Evolutionary conservation across 176 grass and related monocot species (phyloP).

Genomic region (Zizania latifolia): DNA sequence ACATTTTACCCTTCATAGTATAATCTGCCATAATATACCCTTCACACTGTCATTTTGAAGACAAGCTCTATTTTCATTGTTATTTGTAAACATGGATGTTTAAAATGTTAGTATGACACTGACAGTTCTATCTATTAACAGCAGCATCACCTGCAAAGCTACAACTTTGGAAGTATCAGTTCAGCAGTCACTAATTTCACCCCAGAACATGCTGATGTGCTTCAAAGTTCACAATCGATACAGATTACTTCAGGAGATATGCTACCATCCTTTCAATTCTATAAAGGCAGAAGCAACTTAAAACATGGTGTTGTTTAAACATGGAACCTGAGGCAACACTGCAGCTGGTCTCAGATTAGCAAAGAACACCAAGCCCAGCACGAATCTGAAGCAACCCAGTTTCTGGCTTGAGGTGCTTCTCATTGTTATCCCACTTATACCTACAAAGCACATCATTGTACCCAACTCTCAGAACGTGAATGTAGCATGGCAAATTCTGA

Average conservation of each 20-base stretch:
- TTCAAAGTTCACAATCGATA: neutral
- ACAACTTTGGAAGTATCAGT: neutral
- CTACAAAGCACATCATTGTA: neutral
- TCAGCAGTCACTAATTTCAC: neutral
- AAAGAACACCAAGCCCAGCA: constrained; percentile 58
- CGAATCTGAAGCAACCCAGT: constrained; percentile 80
- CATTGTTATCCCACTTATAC: constrained; percentile 94
- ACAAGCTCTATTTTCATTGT: neutral
- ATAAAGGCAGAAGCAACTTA: neutral
- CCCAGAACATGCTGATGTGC: neutral
- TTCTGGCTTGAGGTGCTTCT: constrained; percentile 94
- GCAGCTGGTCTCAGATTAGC: constrained; percentile 81
- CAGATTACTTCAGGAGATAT: neutral
- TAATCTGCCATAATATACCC: no score
- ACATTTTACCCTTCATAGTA: neutral
- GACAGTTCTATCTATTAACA: neutral
- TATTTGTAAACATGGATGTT: neutral
- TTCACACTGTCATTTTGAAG: neutral
- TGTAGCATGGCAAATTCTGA: neutral
- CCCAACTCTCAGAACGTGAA: neutral
- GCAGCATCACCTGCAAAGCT: neutral
- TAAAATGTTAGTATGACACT: neutral
- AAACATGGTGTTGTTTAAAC: neutral
- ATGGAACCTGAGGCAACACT: constrained; percentile 66
- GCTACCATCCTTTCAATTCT: neutral